Conservation (phyloP, 768 basidiomycete species). For the Daedalea quercina region DNA sequence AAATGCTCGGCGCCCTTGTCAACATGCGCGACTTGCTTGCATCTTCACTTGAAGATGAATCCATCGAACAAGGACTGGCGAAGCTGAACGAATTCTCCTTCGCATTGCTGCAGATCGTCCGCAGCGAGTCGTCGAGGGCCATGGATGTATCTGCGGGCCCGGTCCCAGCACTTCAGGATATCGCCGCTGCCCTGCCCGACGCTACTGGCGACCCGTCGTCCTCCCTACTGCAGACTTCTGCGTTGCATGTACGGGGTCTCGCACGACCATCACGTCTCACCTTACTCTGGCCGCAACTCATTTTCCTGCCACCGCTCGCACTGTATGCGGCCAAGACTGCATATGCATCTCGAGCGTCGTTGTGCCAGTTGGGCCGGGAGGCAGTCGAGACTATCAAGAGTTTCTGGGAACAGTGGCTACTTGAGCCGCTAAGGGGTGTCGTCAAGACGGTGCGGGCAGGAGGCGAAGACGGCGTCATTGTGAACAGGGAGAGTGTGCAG, state of each 20-base stretch:
- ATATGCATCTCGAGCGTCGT: constrained; percentile 53
- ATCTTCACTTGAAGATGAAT: constrained; percentile 20
- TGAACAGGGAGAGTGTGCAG: constrained; percentile 73
- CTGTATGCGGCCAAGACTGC: constrained; percentile 43
- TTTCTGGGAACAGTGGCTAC: constrained; percentile 77
- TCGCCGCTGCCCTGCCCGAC: constrained; percentile 11
- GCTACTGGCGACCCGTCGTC: constrained; percentile 11
- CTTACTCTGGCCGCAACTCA: constrained; percentile 74
- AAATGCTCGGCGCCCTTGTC: constrained; percentile 57
- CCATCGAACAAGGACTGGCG: constrained; percentile 7
- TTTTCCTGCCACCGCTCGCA: constrained; percentile 67
- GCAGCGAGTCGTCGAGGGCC: constrained; percentile 6
- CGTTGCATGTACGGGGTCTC: constrained; percentile 32
- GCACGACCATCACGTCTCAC: constrained; percentile 62
- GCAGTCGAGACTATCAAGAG: constrained; percentile 58
- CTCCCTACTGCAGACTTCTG: constrained; percentile 8
- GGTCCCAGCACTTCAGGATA: not conserved
- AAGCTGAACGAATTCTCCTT: constrained; percentile 14
- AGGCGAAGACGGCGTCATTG: constrained; percentile 66
- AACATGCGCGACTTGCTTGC: constrained; percentile 43
- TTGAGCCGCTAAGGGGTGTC: constrained; percentile 81
- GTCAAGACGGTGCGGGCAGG: constrained; percentile 78
- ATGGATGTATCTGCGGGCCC: not conserved
- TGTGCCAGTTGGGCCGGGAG: constrained; percentile 52
- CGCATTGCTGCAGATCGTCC: constrained; percentile 3